These are phyloP conservation scores for Scheffersomyces segobiensis DNA, from an alignment of 1,139 yeast species.

Conservation along the genomic window DNA sequence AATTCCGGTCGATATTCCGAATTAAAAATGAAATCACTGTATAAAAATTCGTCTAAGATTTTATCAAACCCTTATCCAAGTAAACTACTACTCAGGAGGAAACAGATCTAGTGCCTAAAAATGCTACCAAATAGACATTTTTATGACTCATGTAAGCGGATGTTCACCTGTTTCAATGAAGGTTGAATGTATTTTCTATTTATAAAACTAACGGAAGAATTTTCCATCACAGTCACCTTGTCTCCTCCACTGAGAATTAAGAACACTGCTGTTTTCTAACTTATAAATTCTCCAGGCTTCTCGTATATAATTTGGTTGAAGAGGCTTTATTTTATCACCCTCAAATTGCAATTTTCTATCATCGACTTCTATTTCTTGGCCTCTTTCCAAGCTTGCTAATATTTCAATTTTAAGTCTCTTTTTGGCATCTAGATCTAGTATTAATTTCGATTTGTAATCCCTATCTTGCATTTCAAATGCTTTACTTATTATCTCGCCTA, in stretches of 20 bases:
- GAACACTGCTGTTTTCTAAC: conserved; percentile 65
- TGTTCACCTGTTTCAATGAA: not conserved
- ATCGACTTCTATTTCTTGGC: conserved; percentile 31
- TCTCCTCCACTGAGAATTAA: conserved; percentile 63
- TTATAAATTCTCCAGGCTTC: conserved; percentile 85
- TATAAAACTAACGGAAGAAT: conserved; percentile 50
- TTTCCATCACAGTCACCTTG: conserved; percentile 75
- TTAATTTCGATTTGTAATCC: conserved; percentile 48
- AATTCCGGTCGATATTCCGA: no score
- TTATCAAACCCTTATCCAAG: no score
- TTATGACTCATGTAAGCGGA: not conserved
- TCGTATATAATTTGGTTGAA: conserved; percentile 79
- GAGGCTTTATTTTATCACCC: conserved; percentile 57
- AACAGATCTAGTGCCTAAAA: no score
- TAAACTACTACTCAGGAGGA: not conserved
- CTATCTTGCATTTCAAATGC: conserved; percentile 69
- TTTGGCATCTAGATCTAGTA: conserved; percentile 38
- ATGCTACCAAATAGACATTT: not conserved
- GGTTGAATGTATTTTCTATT: not conserved
- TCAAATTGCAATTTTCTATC: conserved; percentile 30
- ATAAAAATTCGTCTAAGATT: no score
- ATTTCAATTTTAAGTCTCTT: conserved; percentile 32
- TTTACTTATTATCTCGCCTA: conserved; percentile 83
- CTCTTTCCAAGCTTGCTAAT: conserved; percentile 28
- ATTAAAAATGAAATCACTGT: no score